Conservation (phyloP, 805 yeast species). For the Wickerhamomyces subpelliculosus region DNA sequence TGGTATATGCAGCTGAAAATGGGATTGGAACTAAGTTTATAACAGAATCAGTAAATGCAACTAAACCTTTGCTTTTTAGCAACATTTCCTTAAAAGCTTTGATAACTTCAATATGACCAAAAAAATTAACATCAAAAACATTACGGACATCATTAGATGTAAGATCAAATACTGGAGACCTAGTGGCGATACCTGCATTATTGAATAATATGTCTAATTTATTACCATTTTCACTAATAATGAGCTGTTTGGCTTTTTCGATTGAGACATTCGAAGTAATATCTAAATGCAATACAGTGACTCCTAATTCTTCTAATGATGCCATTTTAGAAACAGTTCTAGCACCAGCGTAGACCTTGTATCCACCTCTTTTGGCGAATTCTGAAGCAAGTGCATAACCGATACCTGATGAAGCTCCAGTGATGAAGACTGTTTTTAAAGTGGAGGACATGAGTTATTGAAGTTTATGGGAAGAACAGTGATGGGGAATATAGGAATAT, state of each 20-base stretch:
- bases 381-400: constrained; percentile 43
- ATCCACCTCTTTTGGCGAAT: constrained; percentile 33
- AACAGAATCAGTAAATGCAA: constrained; percentile 32
- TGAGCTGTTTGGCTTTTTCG: constrained; percentile 15
- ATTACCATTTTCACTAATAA: constrained; percentile 25
- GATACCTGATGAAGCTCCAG: constrained; percentile 57
- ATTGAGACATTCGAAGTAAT: constrained; percentile 27
- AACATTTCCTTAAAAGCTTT: constrained; percentile 26
- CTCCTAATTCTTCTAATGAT: constrained; percentile 24
- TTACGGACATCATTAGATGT: constrained; percentile 18
- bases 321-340: constrained; percentile 25
- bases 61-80: constrained; percentile 27
- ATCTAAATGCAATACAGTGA: constrained; percentile 27
- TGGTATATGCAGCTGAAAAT: constrained; percentile 26
- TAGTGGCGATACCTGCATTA: constrained; percentile 29
- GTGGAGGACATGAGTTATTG: not conserved
- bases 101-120: constrained; percentile 32
- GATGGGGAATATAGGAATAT: too few species aligned
- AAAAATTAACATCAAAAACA: constrained; percentile 28
- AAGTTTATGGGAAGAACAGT: too few species aligned
- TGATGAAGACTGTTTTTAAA: constrained; percentile 42
- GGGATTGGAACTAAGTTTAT: constrained; percentile 27
- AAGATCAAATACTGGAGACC: constrained; percentile 26
- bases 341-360: constrained; percentile 29
- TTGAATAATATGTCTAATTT: constrained; percentile 31